These are phyloP conservation scores for Rhynchospora breviuscula DNA, from an alignment of 176 grass and related monocot species.

Conservation along the genomic window DNA sequence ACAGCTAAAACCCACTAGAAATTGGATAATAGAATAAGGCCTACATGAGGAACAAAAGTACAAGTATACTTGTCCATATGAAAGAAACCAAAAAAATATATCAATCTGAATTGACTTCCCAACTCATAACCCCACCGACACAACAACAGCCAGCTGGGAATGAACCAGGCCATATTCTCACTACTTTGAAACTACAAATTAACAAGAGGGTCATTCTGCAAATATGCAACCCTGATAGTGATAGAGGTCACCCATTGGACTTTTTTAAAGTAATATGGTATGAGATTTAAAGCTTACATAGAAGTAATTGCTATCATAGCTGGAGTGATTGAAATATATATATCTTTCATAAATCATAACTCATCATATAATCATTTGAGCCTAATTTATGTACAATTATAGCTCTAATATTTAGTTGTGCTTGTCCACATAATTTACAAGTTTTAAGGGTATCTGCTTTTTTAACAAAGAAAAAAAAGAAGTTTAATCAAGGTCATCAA, in stretches of 20 bases:
- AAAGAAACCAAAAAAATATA: not conserved
- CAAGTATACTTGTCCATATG: not conserved
- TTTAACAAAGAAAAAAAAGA: not conserved
- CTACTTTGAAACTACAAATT: not conserved
- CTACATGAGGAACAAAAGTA: not conserved
- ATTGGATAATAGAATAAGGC: slow-evolving; percentile 13
- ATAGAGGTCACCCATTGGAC: not conserved
- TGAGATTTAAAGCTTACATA: not conserved
- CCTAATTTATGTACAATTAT: not conserved
- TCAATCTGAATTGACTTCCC: slow-evolving; percentile 23
- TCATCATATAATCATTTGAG: too few relatives aligned
- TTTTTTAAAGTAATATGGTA: not conserved
- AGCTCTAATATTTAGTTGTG: not conserved
- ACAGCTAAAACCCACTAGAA: slow-evolving; percentile 26
- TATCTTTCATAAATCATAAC: not conserved
- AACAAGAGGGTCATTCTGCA: slow-evolving; percentile 9
- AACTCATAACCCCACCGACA: slow-evolving; percentile 8
- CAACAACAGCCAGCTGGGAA: slow-evolving; percentile 20
- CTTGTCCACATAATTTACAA: not conserved
- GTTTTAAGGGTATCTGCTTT: not conserved
- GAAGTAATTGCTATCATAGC: not conserved
- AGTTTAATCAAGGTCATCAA: not conserved
- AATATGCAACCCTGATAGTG: not conserved
- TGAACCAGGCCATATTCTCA: not conserved
- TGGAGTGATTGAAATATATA: not conserved